Evolutionary conservation across 2,329 filamentous ascomycete genomes (phyloP).

Genomic region (Arthrobotrys entomopaga): DNA sequence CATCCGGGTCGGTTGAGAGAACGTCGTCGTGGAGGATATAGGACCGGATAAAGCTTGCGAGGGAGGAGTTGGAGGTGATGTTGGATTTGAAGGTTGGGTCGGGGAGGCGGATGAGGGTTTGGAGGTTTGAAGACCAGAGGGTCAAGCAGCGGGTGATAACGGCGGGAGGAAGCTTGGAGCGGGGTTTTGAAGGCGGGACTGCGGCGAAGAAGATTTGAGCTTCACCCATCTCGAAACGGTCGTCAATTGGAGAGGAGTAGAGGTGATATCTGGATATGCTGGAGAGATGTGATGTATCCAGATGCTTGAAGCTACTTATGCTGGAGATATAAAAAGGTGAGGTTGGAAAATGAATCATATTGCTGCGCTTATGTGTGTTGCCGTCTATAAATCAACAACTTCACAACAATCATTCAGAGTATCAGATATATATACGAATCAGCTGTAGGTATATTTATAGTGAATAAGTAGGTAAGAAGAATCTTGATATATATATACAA

Average conservation of each 20-base stretch:
- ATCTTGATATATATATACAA: constrained; percentile 18
- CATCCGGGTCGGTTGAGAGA: constrained; percentile 15
- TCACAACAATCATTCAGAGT: not conserved
- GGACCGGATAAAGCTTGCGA: constrained; percentile 25
- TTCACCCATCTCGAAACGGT: constrained; percentile 18
- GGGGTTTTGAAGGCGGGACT: constrained; percentile 38
- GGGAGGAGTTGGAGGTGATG: constrained; percentile 1
- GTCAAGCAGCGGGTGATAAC: constrained; percentile 29
- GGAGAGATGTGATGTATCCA: constrained; percentile 11
- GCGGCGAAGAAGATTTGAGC: constrained; percentile 36
- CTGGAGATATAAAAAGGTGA: not conserved
- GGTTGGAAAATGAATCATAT: constrained; percentile 29
- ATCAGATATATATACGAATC: not conserved
- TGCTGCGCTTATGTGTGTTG: constrained; percentile 15
- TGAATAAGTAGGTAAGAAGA: not conserved
- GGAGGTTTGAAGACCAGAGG: constrained; percentile 26
- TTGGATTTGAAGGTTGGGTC: constrained; percentile 14
- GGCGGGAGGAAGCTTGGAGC: constrained; percentile 27
- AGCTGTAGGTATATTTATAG: not conserved
- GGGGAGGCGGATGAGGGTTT: constrained; percentile 27
- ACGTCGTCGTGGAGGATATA: constrained; percentile 40
- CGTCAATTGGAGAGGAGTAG: not conserved
- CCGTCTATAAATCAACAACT: not conserved
- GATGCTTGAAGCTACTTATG: not conserved
- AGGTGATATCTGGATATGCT: not conserved